These are phyloP conservation scores for Lactarius quietus DNA, from an alignment of 768 basidiomycete genomes.

Conservation along the genomic window DNA sequence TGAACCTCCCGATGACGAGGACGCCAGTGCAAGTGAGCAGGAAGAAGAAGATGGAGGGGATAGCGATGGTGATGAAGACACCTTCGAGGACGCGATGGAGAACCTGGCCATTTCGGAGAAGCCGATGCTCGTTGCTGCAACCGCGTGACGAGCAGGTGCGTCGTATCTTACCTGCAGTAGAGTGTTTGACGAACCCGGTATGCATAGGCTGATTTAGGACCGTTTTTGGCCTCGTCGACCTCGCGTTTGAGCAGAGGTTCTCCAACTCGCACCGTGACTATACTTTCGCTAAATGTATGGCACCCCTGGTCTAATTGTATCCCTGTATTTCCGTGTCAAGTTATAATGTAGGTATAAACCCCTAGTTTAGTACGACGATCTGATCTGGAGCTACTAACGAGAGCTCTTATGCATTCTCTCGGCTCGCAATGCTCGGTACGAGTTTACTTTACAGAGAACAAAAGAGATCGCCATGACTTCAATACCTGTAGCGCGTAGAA, in stretches of 20 bases:
- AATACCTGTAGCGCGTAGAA: conserved; percentile 79
- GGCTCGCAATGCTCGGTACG: not conserved
- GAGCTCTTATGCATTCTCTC: not conserved
- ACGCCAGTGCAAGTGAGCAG: conserved; percentile 35
- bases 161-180: not conserved
- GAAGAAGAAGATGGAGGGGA: conserved; percentile 25
- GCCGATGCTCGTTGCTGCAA: conserved; percentile 28
- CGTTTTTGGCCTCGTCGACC: not conserved
- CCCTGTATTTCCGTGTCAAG: not conserved
- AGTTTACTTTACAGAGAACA: not conserved
- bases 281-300: not conserved
- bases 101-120: conserved; percentile 48
- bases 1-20: conserved; percentile 48
- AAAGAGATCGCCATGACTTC: conserved; percentile 19
- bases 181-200: not conserved
- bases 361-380: not conserved
- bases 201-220: not conserved
- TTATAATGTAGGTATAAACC: not conserved
- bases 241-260: not conserved
- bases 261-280: not conserved
- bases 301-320: not conserved
- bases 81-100: conserved; percentile 66
- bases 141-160: conserved; percentile 27
- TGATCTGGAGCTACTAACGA: not conserved
- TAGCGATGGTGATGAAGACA: conserved; percentile 31